Evolutionary conservation across 108 stramenopile species (phyloP), one percentile per base, ranked within the genome.

Genomic region (Hondaea fermentalgiana): DNA sequence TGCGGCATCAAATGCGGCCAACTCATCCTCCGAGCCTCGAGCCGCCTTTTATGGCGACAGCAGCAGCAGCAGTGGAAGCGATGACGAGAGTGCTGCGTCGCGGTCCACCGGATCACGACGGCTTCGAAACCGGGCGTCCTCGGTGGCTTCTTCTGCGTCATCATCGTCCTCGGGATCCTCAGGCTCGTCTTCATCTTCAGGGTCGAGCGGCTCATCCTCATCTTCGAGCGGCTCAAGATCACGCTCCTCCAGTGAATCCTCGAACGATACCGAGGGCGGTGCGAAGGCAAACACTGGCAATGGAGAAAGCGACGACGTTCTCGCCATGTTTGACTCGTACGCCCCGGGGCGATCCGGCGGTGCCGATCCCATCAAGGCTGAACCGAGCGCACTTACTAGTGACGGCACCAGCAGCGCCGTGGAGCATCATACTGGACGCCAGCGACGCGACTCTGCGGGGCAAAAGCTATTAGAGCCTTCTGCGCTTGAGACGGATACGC

Each of bases 91-190:
- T 57, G n/a, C 87, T 44, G 92, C 88, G 3, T 88, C 90, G 60
- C 72, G 72, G 58, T 58, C 53, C 72, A 87, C 89, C 17, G 87
- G 89, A n/a, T 94, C 91, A 8, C 89, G 89, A 43, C 93, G 92
- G 49, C 76, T 44, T 44, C 59, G 45, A 4, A 49, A 87, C 35
- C 35, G 35, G 35, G 1, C 35, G 35, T 35, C 35, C 35, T 35
- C 35, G 35, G 1, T 35, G 35, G 35, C 35, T 35, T 71, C 45
- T 5, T 88, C 47, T 5, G 72, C 58, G 87, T 57, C 55, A 16
- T 57, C 55, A 16, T 57, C 55, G 55, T 57, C 55, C 14, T 57
- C 55, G 55, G 8, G 14, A 10, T 69, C 64, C 6, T 69, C 64
- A 10, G 14, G 21, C 8, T 69, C 64, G 64, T 69, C 64, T 8